Conservation (phyloP, 1,139 yeast species). For the Pichia kudriavzevii region DNA sequence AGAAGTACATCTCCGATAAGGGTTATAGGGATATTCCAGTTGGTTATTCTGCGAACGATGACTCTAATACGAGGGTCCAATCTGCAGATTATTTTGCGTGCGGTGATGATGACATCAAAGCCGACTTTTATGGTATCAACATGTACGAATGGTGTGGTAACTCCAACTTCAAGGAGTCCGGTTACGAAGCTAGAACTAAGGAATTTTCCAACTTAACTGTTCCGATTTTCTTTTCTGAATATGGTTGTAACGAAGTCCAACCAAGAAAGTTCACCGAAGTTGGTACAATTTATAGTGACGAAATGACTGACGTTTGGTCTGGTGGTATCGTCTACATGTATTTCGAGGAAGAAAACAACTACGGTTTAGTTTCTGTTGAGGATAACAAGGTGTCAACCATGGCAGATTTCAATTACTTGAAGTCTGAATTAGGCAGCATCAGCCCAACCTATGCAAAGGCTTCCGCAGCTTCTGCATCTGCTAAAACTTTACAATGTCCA, state of each 20-base stretch:
- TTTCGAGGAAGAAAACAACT: constrained; percentile 64
- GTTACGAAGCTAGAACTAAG: constrained; percentile 64
- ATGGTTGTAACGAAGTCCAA: constrained; percentile 60
- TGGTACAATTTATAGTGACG: constrained; percentile 47
- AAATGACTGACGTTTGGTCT: constrained; percentile 77
- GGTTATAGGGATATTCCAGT: constrained; percentile 66
- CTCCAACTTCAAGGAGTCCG: constrained; percentile 56
- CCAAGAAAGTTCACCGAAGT: constrained; percentile 71
- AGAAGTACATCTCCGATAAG: constrained; percentile 50
- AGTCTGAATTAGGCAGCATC: constrained; percentile 44
- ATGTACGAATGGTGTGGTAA: constrained; percentile 96
- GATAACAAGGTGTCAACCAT: constrained; percentile 46
- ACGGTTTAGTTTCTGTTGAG: constrained; percentile 53
- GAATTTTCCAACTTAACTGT: constrained; percentile 61
- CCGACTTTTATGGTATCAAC: constrained; percentile 90
- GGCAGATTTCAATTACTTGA: constrained; percentile 51
- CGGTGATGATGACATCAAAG: constrained; percentile 57
- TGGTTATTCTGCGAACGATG: constrained; percentile 79
- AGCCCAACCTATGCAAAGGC: constrained; percentile 50
- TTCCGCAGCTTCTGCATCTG: constrained; percentile 38
- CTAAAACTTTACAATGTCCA: constrained; percentile 46
- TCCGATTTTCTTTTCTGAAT: constrained; percentile 74
- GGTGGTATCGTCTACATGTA: constrained; percentile 87
- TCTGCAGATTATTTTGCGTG: constrained; percentile 73
- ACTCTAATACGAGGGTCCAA: constrained; percentile 53